These are phyloP conservation scores for Eucalyptus dawsonii DNA, from an alignment of 345 rosid genomes.

Conservation along the genomic window DNA sequence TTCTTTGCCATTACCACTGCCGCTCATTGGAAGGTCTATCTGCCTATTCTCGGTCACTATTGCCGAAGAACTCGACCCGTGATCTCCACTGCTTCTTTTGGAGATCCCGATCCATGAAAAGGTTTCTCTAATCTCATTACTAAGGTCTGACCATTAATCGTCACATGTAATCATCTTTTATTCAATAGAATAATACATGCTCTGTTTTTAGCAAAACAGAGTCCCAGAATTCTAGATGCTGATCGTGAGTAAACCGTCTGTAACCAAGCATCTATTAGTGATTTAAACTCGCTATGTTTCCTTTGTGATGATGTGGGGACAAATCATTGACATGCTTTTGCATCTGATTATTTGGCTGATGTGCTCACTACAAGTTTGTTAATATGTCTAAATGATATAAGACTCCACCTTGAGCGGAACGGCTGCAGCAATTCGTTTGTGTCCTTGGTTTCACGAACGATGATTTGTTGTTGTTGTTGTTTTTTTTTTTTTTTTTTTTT, in stretches of 20 bases:
- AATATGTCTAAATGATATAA: neutral
- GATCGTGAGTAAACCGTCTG: neutral
- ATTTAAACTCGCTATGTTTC: neutral
- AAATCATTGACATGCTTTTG: neutral
- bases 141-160: neutral
- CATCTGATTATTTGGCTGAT: neutral
- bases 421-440: neutral
- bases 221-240: neutral
- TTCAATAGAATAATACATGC: neutral
- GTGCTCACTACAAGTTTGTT: neutral
- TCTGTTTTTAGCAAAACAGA: neutral
- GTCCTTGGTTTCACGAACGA: neutral
- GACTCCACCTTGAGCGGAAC: neutral
- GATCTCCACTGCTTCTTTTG: neutral
- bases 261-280: neutral
- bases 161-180: neutral
- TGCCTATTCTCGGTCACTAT: neutral
- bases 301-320: neutral
- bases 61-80: neutral
- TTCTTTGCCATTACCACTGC: neutral
- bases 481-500: too few relatives aligned
- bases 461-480: neutral
- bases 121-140: neutral
- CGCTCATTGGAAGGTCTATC: neutral
- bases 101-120: neutral